phyloP scores from a whole-genome alignment of 2,329 filamentous ascomycete genomes.

The Aspergillus pseudoterreus region DNA sequence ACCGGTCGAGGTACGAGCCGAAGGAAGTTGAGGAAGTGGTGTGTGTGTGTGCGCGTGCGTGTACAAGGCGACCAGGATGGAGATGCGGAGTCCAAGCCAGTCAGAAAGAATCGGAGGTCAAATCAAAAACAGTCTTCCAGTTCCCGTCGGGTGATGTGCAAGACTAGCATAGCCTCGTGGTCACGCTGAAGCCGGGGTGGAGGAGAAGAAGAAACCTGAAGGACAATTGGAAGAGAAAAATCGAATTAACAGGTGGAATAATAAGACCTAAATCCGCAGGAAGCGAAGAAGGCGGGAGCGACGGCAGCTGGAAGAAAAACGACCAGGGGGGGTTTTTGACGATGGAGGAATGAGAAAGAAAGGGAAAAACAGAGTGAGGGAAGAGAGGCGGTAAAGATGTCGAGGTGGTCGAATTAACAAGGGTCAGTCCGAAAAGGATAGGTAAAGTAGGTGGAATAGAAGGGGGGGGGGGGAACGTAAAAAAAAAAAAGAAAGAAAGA shows the following conservation, averaged over 20 bases:
- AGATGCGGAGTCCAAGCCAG: constrained; percentile 22
- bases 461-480: constrained; percentile 6
- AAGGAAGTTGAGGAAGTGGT: background rate
- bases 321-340: constrained; percentile 8
- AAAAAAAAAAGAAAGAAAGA: constrained; percentile 5
- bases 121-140: constrained; percentile 23
- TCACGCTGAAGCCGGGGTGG: constrained; percentile 18
- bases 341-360: constrained; percentile 10
- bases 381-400: constrained; percentile 12
- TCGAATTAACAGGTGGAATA: constrained; percentile 8
- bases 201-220: background rate
- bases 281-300: constrained; percentile 12
- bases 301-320: constrained; percentile 10
- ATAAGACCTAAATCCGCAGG: constrained; percentile 14
- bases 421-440: constrained; percentile 18
- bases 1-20: constrained; percentile 4
- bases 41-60: constrained; percentile 7
- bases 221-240: constrained; percentile 9
- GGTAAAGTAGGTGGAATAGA: constrained; percentile 4
- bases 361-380: constrained; percentile 15
- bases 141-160: constrained; percentile 30
- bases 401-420: constrained; percentile 17
- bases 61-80: constrained; percentile 21
- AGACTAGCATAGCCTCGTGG: constrained; percentile 31
- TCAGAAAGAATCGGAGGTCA: constrained; percentile 15